A percentile compares a stretch with the other conserved stretches of the same genome.
phyloP scores from a whole-genome alignment of 2,329 filamentous ascomycete species.

The Arthrobotrys sphaeroides region DNA sequence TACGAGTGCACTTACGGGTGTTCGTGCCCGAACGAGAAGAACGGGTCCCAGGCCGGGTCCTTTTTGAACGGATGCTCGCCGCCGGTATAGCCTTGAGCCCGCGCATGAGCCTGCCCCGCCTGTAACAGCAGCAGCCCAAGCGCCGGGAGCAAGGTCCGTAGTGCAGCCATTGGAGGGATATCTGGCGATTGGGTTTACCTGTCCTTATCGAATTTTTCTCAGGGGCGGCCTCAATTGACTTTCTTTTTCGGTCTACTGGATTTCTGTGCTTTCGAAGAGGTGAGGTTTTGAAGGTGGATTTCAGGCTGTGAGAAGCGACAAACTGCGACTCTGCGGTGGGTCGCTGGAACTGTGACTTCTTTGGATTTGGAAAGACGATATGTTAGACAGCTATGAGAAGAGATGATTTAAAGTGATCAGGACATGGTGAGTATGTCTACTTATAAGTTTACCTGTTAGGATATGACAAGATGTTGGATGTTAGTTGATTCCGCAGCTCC shows the following conservation, averaged over 20 bases:
- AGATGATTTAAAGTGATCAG: no score
- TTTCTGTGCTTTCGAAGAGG: neutral
- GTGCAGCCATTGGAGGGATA: slow-evolving; percentile 35
- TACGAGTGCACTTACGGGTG: slow-evolving; percentile 44
- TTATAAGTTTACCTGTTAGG: no score
- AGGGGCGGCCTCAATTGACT: slow-evolving; percentile 36
- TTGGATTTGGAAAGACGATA: neutral
- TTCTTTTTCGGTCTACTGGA: neutral
- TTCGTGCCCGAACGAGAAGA: slow-evolving; percentile 37
- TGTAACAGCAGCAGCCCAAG: slow-evolving; percentile 48
- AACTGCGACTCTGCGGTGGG: neutral
- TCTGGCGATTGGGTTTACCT: slow-evolving; percentile 16
- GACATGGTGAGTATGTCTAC: no score
- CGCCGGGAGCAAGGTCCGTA: slow-evolving; percentile 49
- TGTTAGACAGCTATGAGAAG: no score
- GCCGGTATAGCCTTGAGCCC: slow-evolving; percentile 47
- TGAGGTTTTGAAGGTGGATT: neutral
- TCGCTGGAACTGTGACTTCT: neutral
- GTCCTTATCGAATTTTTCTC: slow-evolving; percentile 40
- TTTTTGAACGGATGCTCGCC: slow-evolving; percentile 33
- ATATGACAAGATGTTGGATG: no score
- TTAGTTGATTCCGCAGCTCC: no score
- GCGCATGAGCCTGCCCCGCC: slow-evolving; percentile 39
- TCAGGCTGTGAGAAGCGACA: no score
- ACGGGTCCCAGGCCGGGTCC: slow-evolving; percentile 23